Percentiles rank a stretch among this genome's conserved stretches.
Evolutionary conservation across 129 eudicot genomes (phyloP).

Genomic region (Daucus carota): DNA sequence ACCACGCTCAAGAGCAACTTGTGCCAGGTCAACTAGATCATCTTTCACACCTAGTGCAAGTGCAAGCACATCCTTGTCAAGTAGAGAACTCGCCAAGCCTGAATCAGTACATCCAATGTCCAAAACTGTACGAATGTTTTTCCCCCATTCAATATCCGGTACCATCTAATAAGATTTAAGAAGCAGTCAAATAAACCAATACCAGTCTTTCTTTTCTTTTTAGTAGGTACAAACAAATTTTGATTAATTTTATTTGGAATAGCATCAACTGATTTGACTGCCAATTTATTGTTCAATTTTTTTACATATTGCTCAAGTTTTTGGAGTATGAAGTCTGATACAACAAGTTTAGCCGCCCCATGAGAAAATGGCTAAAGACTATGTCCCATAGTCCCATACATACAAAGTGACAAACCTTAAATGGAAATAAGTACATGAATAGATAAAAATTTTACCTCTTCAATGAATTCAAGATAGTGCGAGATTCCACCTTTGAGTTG

Average conservation of each 20-base stretch:
- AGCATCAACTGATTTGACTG: not conserved
- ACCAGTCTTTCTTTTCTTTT: not conserved
- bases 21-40: constrained; percentile 84
- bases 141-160: constrained; percentile 99
- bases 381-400: too few relatives aligned
- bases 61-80: constrained; percentile 59
- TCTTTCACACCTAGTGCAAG: constrained; percentile 83
- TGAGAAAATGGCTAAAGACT: not conserved
- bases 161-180: constrained; percentile 53
- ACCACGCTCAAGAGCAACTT: constrained; percentile 94
- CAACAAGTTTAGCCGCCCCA: not conserved
- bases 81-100: constrained; percentile 59
- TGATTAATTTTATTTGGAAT: not conserved
- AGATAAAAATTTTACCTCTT: constrained; percentile 49
- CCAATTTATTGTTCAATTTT: not conserved
- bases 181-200: constrained; percentile 11
- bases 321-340: not conserved
- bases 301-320: not conserved
- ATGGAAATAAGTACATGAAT: not conserved
- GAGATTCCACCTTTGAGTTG: constrained; percentile 56
- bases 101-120: constrained; percentile 92
- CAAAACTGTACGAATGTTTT: constrained; percentile 68
- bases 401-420: not conserved
- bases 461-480: constrained; percentile 82
- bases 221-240: not conserved